phyloP scores from a whole-genome alignment of 2,329 filamentous ascomycete species.

The Aspergillus caelatus region DNA sequence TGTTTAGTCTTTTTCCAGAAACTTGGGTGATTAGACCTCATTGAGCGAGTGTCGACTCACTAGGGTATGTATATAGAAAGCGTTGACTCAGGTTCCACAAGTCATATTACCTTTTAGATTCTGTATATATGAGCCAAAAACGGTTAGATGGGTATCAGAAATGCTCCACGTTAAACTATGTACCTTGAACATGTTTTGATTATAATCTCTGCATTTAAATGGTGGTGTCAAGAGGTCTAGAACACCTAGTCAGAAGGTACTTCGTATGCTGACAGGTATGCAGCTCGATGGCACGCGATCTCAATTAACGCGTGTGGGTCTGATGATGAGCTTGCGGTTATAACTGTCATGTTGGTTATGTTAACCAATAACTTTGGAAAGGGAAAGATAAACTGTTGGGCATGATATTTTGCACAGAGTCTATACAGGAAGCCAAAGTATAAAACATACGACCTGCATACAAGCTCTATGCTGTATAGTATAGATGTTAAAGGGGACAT shows the following conservation, averaged over 20 bases:
- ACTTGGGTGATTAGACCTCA: not conserved
- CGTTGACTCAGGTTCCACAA: constrained; percentile 19
- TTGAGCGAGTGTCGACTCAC: not conserved
- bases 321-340: not conserved
- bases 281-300: not conserved
- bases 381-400: not conserved
- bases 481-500: too few relatives aligned
- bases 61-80: constrained; percentile 21
- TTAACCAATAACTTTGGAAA: not conserved
- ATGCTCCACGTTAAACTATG: not conserved
- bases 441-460: not conserved
- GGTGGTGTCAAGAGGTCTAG: not conserved
- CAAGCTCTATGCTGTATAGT: not conserved
- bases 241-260: not conserved
- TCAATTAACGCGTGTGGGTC: not conserved
- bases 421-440: not conserved
- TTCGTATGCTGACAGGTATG: not conserved
- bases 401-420: not conserved
- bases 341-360: not conserved
- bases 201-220: not conserved
- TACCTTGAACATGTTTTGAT: not conserved
- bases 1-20: not conserved
- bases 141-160: not conserved
- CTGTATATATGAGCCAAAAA: constrained; percentile 18
- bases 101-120: constrained; percentile 14